A percentile compares a stretch with the other conserved stretches of the same genome.
Conservation (phyloP, 106 monocot species). For the Acanthochlamys bracteata region DNA sequence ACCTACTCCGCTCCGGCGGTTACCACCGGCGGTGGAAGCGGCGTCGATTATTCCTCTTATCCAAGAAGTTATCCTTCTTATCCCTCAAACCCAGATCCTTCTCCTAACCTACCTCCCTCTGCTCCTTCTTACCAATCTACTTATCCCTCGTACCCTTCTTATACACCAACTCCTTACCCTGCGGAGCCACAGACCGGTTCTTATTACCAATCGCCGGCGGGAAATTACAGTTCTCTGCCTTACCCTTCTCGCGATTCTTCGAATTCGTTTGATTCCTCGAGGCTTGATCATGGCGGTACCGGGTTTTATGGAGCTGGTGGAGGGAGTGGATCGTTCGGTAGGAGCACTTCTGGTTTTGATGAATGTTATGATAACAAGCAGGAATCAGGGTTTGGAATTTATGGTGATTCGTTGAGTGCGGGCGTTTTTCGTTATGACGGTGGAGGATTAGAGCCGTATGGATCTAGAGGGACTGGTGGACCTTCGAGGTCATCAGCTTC, state of each 20-base stretch:
- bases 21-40: slow-evolving; percentile 1
- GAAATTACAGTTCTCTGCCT: slow-evolving; percentile 10
- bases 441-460: slow-evolving; percentile 53
- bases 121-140: slow-evolving; percentile 11
- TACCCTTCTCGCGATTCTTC: slow-evolving; percentile 4
- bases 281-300: slow-evolving; percentile 14
- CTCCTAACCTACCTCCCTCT: slow-evolving; percentile 15
- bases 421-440: slow-evolving; percentile 76
- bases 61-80: slow-evolving; percentile 15
- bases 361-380: slow-evolving; percentile 20
- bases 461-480: slow-evolving; percentile 40
- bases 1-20: slow-evolving; percentile 16
- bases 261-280: not conserved
- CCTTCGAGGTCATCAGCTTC: slow-evolving; percentile 18
- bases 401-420: slow-evolving; percentile 37
- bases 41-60: not conserved
- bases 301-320: not conserved
- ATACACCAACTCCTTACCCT: slow-evolving; percentile 16
- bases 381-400: not conserved
- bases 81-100: slow-evolving; percentile 20
- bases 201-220: slow-evolving; percentile 3
- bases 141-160: slow-evolving; percentile 13
- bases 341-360: slow-evolving; percentile 7
- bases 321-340: not conserved
- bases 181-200: slow-evolving; percentile 21